phyloP scores from a whole-genome alignment of 2,329 filamentous ascomycete species.

The Penicillium verrucosum region DNA sequence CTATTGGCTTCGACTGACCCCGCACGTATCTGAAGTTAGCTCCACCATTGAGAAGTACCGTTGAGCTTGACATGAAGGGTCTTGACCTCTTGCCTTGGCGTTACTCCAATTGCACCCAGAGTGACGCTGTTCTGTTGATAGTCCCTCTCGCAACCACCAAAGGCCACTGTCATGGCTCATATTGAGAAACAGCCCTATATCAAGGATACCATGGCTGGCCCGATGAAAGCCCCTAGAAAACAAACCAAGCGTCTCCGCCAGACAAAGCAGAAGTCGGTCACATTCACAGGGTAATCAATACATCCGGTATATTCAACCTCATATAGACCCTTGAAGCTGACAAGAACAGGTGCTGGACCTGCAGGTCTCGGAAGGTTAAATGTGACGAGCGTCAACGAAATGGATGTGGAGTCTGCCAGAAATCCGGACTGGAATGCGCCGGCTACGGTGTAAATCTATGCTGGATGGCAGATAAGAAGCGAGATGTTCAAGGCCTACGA shows the following conservation, averaged over 20 bases:
- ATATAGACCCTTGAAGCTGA: not conserved
- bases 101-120: not conserved
- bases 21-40: not conserved
- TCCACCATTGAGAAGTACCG: not conserved
- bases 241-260: not conserved
- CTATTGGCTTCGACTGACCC: not conserved
- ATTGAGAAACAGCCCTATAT: not conserved
- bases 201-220: not conserved
- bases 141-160: not conserved
- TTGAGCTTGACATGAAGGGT: not conserved
- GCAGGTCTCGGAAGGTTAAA: slow-evolving; percentile 12
- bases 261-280: not conserved
- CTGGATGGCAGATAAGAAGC: slow-evolving; percentile 7
- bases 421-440: slow-evolving; percentile 5
- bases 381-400: slow-evolving; percentile 12
- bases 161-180: not conserved
- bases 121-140: not conserved
- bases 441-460: slow-evolving; percentile 10
- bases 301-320: not conserved
- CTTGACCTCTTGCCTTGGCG: not conserved
- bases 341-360: slow-evolving; percentile 12
- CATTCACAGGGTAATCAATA: not conserved
- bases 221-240: not conserved
- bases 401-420: slow-evolving; percentile 12
- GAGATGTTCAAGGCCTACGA: not conserved